Evolutionary conservation across 495 filamentous ascomycete species (phyloP), one percentile per base, ranked within the genome.

Genomic region (Penicillium malachiteum): DNA sequence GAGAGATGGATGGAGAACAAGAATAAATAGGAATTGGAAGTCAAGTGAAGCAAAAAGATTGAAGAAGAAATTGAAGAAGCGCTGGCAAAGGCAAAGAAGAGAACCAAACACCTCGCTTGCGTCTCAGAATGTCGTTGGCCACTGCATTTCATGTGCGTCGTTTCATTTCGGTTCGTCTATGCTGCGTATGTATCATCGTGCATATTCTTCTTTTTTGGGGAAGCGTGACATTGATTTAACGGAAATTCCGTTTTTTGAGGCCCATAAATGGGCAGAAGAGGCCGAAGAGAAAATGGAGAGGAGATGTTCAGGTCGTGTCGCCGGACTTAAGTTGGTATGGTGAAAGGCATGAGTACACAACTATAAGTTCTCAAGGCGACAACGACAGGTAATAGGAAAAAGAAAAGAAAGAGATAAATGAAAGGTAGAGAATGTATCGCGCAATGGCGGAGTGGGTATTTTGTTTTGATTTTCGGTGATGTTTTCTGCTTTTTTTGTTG

Each of bases 121-220:
- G 54, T 64, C 58, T 64, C 57, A 53, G 63, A 54, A 66, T 59
- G 62, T 57, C 58, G 52, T 67, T 56, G 59, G 53, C 57, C 56
- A 65, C 52, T 50, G 63, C 55, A 57, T 53, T 48, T 63, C 62
- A 66, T 63, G 59, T 48, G 64, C 63, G 60, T 68, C 62, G 50
- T 60, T 63, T 68, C 65, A 59, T 68, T 56, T 63, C 60, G 55
- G 65, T 60, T 68, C 63, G 60, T 68, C 65, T 66, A 66, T 68
- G 46, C 58, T 45, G 65, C 62, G 55, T 67, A 56, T 68, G 56
- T 63, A 67, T 66, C 52, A 54, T 66, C 59, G 48, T 60, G 64
- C 61, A 59, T 59, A 60, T 63, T 65, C 57, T 61, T 57, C 52
- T 64, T 64, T 60, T 62, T 43, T 6, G 30, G 61, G 49, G 56